phyloP scores from a whole-genome alignment of 2,329 filamentous ascomycete species.

The Alternaria consortialis region DNA sequence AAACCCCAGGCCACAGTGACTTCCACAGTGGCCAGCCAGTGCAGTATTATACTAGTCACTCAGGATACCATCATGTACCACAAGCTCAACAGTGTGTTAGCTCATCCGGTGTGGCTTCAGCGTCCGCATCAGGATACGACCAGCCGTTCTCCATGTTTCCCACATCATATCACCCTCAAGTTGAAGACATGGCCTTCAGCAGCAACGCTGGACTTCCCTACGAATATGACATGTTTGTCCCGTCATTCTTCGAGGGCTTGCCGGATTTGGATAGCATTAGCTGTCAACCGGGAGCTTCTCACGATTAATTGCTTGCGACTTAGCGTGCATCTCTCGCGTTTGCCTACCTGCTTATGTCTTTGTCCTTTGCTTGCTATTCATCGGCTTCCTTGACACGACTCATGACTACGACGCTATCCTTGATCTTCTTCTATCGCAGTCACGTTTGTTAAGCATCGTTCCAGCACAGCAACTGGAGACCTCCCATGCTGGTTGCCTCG shows the following conservation, averaged over 20 bases:
- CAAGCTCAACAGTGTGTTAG: neutral
- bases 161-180: slow-evolving; percentile 10
- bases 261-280: slow-evolving; percentile 15
- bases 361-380: neutral
- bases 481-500: slow-evolving; percentile 23
- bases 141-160: slow-evolving; percentile 19
- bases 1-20: slow-evolving; percentile 2
- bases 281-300: neutral
- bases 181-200: slow-evolving; percentile 5
- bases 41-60: slow-evolving; percentile 9
- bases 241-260: slow-evolving; percentile 20
- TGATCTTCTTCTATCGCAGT: neutral
- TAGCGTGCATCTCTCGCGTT: neutral
- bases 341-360: neutral
- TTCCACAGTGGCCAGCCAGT: slow-evolving; percentile 11
- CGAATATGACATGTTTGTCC: slow-evolving; percentile 2
- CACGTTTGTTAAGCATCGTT: slow-evolving; percentile 6
- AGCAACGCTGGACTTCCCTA: slow-evolving; percentile 8
- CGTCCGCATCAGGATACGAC: slow-evolving; percentile 6
- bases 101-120: neutral
- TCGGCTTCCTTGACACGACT: slow-evolving; percentile 6
- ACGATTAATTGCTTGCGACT: neutral
- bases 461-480: slow-evolving; percentile 18
- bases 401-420: slow-evolving; percentile 14
- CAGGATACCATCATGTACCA: slow-evolving; percentile 7